phyloP scores from a whole-genome alignment of 768 basidiomycete genomes.

The Mrakia frigida region DNA sequence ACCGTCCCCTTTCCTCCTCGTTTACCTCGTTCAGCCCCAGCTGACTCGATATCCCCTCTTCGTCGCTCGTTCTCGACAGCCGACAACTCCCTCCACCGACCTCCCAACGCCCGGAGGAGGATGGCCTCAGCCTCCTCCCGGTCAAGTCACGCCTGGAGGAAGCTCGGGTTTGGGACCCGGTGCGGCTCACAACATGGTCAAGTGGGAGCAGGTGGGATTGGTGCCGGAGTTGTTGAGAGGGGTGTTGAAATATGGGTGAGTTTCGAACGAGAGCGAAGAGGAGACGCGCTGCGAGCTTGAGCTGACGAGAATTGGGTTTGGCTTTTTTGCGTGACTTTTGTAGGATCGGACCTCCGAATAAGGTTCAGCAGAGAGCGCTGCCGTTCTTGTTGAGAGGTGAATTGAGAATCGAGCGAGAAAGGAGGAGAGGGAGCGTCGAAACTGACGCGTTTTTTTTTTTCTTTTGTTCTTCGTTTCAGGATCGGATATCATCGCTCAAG shows the following conservation, averaged over 20 bases:
- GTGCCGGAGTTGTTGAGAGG: constrained; percentile 82
- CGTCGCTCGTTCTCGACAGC: background rate
- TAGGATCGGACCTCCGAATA: constrained; percentile 87
- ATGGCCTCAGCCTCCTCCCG: constrained; percentile 30
- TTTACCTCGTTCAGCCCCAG: background rate
- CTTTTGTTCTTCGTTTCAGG: constrained; percentile 40
- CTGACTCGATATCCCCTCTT: background rate
- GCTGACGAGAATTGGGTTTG: background rate
- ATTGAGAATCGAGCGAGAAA: background rate
- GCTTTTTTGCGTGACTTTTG: background rate
- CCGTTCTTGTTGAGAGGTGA: constrained; percentile 78
- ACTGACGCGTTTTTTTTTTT: background rate
- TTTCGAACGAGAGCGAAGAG: constrained; percentile 24
- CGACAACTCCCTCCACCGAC: background rate
- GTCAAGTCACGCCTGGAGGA: constrained; percentile 31
- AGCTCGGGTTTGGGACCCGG: constrained; percentile 17
- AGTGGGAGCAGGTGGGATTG: constrained; percentile 90
- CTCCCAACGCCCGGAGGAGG: constrained; percentile 4
- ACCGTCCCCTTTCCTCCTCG: no score
- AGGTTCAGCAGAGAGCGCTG: constrained; percentile 94
- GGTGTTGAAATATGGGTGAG: constrained; percentile 88
- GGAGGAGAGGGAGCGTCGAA: background rate
- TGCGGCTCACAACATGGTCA: constrained; percentile 53
- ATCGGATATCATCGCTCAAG: constrained; percentile 96
- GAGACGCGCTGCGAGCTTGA: background rate